Base-by-base conservation (phyloP, 257 asterid species). In the Jacaranda mimosifolia region DNA sequence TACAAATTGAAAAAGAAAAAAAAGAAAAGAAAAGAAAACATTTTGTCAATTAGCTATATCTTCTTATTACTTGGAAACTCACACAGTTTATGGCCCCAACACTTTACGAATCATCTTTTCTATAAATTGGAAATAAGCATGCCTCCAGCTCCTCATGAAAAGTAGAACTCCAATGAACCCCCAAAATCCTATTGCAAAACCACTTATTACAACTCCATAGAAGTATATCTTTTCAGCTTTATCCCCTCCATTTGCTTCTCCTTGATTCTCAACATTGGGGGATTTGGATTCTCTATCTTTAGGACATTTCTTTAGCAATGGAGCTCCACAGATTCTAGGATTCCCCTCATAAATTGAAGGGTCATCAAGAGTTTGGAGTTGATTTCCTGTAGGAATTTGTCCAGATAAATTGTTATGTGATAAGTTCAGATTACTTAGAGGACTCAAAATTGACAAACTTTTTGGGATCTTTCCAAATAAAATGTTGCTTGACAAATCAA, bases 331-430 rank as follows among this genome's bases (percentile, higher is more conserved):
- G n/a, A n/a, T n/a, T n/a, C n/a, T 18, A 59, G 21, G 17, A 11
- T 65, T 74, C 66, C 57, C 66, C 0, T 9, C 48, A 21, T 52
- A 38, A 1, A 65, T 53, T 8, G 66, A 51, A 38, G 59, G 57
- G 42, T 65, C 68, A 3, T 38, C 9, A 19, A 76, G 52, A 21
- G 38, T 48, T 62, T 48, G 62, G 39, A 82, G 76, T 18, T 77
- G 81, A 51, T 65, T 55, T 11, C 81, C 83, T 2, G 17, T 58
- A 4, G 77, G 77, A 21, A 70, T 77, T 3, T 3, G 9, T 67
- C 86, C 77, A 39, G 58, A 63, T 55, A 78, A 75, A 53, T 73
- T 79, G 74, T 83, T 80, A 49, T 67, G 9, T 3, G 79, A 77
- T 14, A 80, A 57, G 56, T 80, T 72, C 68, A 77, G 72, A 48